These are phyloP conservation scores for Dalbergia cultrata DNA, from an alignment of 306 rosid species.

Conservation along the genomic window DNA sequence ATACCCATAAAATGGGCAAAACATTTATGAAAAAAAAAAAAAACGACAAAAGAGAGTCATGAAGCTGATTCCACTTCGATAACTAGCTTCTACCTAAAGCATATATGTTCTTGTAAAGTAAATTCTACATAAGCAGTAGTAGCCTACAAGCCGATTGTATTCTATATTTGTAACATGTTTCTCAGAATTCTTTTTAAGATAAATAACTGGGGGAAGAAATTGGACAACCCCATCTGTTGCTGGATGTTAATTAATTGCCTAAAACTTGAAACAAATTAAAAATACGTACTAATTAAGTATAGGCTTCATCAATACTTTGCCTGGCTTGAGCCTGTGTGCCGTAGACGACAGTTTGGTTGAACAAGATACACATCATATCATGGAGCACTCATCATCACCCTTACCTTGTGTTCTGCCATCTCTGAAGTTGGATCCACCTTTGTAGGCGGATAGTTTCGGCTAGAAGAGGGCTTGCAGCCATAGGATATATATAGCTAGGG, in stretches of 20 bases:
- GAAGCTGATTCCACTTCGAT: conserved; percentile 19
- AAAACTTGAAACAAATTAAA: conserved; percentile 9
- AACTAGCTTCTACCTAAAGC: conserved; percentile 32
- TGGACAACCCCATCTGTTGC: not conserved
- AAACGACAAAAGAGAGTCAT: not conserved
- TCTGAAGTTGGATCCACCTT: conserved; percentile 49
- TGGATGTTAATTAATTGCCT: not conserved
- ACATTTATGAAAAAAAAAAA: not conserved
- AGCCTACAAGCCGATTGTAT: not conserved
- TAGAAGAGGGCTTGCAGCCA: conserved; percentile 34
- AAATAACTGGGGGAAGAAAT: not conserved
- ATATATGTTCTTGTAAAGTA: conserved; percentile 22
- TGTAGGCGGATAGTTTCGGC: conserved; percentile 25
- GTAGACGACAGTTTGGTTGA: conserved; percentile 26
- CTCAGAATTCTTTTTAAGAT: conserved; percentile 11
- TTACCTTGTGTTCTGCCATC: conserved; percentile 39
- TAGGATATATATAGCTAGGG: conserved; percentile 6
- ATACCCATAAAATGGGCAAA: conserved; percentile 41
- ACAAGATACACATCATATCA: conserved; percentile 20
- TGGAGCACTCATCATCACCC: conserved; percentile 34
- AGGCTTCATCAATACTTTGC: conserved; percentile 55
- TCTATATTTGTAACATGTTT: conserved; percentile 27
- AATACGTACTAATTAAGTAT: not conserved
- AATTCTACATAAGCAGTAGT: conserved; percentile 28
- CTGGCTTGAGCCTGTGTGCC: conserved; percentile 79